Percentiles rank a stretch among this genome's conserved stretches.
phyloP scores from a whole-genome alignment of 768 basidiomycete genomes.

The Kwoniella mangroviensis region DNA sequence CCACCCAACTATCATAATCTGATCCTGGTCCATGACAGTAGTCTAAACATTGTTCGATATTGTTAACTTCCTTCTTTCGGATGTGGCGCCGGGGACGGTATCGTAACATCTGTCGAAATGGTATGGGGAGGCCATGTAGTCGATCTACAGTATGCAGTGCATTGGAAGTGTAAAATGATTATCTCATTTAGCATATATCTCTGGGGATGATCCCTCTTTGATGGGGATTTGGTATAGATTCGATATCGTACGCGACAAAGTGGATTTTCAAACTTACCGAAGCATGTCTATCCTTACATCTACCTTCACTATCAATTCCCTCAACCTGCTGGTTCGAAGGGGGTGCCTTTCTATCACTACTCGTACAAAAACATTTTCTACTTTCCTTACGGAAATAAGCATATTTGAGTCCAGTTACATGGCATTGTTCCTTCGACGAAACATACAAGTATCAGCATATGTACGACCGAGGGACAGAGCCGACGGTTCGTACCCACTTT shows the following conservation, averaged over 20 bases:
- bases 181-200: no score
- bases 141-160: slow-evolving; percentile 5
- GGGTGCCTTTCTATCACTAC: slow-evolving; percentile 11
- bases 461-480: not conserved
- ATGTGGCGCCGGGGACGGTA: slow-evolving; percentile 10
- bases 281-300: slow-evolving; percentile 12
- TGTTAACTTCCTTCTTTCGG: not conserved
- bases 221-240: no score
- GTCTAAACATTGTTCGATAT: slow-evolving; percentile 15
- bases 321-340: slow-evolving; percentile 10
- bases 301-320: slow-evolving; percentile 13
- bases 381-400: slow-evolving; percentile 11
- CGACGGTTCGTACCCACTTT: not conserved
- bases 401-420: slow-evolving; percentile 19
- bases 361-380: slow-evolving; percentile 12
- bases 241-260: not conserved
- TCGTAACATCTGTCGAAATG: slow-evolving; percentile 17
- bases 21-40: slow-evolving; percentile 10
- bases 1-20: slow-evolving; percentile 16
- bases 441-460: no score
- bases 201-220: no score
- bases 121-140: slow-evolving; percentile 7
- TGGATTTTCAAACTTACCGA: slow-evolving; percentile 5
- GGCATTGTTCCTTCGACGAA: slow-evolving; percentile 11
- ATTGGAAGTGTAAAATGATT: no score